Base-by-base conservation (phyloP, 116 monocot genomes). In the Papilionanthe hybrid region DNA sequence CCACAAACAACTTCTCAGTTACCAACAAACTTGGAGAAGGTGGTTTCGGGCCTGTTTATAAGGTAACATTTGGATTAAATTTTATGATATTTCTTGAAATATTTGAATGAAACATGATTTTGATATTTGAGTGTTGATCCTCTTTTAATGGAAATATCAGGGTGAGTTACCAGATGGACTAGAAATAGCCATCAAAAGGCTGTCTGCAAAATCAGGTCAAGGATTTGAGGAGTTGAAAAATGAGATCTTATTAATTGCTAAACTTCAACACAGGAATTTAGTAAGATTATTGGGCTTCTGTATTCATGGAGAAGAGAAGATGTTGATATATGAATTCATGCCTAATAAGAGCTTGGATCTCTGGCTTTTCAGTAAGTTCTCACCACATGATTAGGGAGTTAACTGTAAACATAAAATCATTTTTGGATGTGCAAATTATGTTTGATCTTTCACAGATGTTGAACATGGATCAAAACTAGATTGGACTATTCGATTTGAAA, bases 261-360 rank as follows among this genome's bases (percentile, higher is more conserved):
- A 86, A 71, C 85, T 92, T 9, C 95, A 95, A 57, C 92, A 95
- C 28, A 89, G 88, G 72, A 95, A 95, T 76, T 85, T 95, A 10
- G 93, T 95, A 6, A 85, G 82, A 50, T 79, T 91, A 71, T 68
- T 86, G 55, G 92, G 95, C 7, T 92, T 83, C 65, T 95, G 95
- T 79, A 79, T 91, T 78, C 37, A 84, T 49, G 85, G 82, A 80
- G 91, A 95, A 27, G 95, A 95, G 79, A 92, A 89, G 72, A 82
- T 95, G 19, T 73, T 95, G 56, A 44, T 95, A 74, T 92, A 92
- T 74, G 93, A 95, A 71, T 91, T 82, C 86, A 85, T 92, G 89
- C 86, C 88, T 7, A 95, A 92, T 85, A 89, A 88, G 63, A 95
- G 95, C 79, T 77, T 95, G 78, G 95, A 92, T 78, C 55, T 74